phyloP scores from a whole-genome alignment of 2,329 filamentous ascomycete genomes.

The Hypomyces rosellus region DNA sequence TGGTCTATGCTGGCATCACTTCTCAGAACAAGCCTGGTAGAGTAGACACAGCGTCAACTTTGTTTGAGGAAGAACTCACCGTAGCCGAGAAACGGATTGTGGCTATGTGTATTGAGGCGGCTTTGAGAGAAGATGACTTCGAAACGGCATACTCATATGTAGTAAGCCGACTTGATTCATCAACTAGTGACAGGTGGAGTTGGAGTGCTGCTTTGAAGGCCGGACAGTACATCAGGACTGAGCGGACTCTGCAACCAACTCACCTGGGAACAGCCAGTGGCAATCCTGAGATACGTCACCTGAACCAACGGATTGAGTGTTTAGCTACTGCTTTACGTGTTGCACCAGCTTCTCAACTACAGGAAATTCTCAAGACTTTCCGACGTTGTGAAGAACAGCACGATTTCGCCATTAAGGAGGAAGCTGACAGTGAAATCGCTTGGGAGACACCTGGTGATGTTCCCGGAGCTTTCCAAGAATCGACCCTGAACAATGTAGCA shows the following conservation, averaged over 20 bases:
- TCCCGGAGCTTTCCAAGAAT: constrained; percentile 47
- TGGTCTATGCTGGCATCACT: constrained; percentile 54
- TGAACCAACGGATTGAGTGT: constrained; percentile 78
- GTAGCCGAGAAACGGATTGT: constrained; percentile 60
- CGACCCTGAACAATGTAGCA: constrained; percentile 19
- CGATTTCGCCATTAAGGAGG: constrained; percentile 57
- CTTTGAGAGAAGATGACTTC: constrained; percentile 70
- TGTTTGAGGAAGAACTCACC: constrained; percentile 24
- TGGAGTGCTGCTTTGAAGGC: constrained; percentile 75
- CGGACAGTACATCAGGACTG: constrained; percentile 62
- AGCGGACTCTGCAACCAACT: constrained; percentile 47
- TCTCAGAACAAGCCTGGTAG: constrained; percentile 10
- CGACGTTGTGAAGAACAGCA: constrained; percentile 74
- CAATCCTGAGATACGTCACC: constrained; percentile 58
- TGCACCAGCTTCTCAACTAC: constrained; percentile 61
- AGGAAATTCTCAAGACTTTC: constrained; percentile 70
- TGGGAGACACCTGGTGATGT: constrained; percentile 64
- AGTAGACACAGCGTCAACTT: constrained; percentile 11
- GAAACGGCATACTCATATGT: constrained; percentile 84
- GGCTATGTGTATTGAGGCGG: constrained; percentile 74
- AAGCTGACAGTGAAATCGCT: constrained; percentile 61
- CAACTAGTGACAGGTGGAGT: constrained; percentile 55
- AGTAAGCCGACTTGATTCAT: constrained; percentile 55
- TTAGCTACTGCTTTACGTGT: constrained; percentile 68
- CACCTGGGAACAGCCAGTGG: constrained; percentile 55